These are phyloP conservation scores for Penicillium olsonii DNA, from an alignment of 2,329 filamentous ascomycete genomes.

Conservation along the genomic window DNA sequence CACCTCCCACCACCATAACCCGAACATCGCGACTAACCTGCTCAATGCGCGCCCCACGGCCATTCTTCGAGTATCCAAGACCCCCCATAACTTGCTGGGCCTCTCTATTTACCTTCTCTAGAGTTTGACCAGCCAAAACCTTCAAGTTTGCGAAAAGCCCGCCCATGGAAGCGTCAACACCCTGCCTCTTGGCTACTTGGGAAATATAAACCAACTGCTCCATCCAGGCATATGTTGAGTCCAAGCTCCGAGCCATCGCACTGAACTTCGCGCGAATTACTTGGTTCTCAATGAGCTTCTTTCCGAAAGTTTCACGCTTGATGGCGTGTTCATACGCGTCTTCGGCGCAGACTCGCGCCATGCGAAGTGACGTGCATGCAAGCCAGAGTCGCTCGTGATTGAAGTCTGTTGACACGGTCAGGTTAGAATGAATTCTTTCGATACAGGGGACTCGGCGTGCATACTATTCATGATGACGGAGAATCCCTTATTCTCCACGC, in stretches of 20 bases:
- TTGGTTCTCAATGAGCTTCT: conserved; percentile 57
- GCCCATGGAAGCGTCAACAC: conserved; percentile 20
- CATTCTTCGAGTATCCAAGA: conserved; percentile 53
- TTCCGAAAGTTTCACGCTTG: conserved; percentile 58
- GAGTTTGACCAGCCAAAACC: conserved; percentile 51
- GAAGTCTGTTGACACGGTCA: conserved; percentile 44
- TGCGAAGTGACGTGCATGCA: conserved; percentile 57
- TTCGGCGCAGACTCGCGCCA: conserved; percentile 58
- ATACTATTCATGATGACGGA: conserved; percentile 70
- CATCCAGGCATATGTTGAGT: conserved; percentile 60
- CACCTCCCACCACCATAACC: conserved; percentile 57
- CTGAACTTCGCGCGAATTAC: conserved; percentile 60
- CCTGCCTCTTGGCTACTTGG: conserved; percentile 19
- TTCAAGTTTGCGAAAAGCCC: conserved; percentile 38
- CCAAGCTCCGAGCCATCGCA: conserved; percentile 56
- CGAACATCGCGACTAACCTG: conserved; percentile 57
- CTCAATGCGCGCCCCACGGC: conserved; percentile 52
- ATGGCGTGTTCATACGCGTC: conserved; percentile 56
- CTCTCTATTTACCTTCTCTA: conserved; percentile 55
- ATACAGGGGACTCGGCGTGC: neutral
- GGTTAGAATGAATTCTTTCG: neutral
- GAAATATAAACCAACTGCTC: conserved; percentile 58
- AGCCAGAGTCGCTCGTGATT: conserved; percentile 63
- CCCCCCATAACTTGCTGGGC: conserved; percentile 59
- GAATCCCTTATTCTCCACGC: conserved; percentile 78